Evolutionary conservation across 2,329 filamentous ascomycete genomes (phyloP), one percentile per base, ranked within the genome.

Genomic region (Neonectria magnoliae): DNA sequence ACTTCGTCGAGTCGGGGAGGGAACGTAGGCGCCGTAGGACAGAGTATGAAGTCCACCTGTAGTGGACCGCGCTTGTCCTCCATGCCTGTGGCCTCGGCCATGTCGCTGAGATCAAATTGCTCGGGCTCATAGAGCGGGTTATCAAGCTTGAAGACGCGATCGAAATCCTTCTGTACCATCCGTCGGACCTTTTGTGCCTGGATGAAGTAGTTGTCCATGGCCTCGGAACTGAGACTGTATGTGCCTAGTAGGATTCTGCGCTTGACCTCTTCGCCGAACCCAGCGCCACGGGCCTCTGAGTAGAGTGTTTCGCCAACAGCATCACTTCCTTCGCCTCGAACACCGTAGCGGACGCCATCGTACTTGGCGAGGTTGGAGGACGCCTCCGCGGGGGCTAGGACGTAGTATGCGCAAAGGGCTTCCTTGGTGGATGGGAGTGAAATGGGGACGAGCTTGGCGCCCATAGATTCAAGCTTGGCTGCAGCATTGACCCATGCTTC

Each of bases 281-380:
- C 90, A 36, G 83, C 79, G 14, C 90, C 91, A 61, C 96, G 88
- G 0, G 92, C 93, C 44, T 85, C 83, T 0, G 94, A 89, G 77
- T 96, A 98, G 2, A 97, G 83, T 1, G 89, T 86, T n/a, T 87
- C 84, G 9, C 85, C 84, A 11, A 82, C 83, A 6, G 85, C 88
- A 64, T 90, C 84, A 51, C 83, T 85, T 10, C 80, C 77, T 2
- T 78, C 75, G 5, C 81, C 81, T 31, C 89, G 85, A 20, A 83
- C 84, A 1, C 96, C 96, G 79, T 97, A 99, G 11, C 96, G 91
- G n/a, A 98, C 89, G 20, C 96, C 96, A 73, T 99, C 97, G 78
- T 98, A 99, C 77, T 97, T 98, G 62, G 96, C 93, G 2, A 99
- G 87, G 74, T 99, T 99, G 16, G 95, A 98, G 1, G 93, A 93